phyloP scores from a whole-genome alignment of 257 asterid species.

The Marsdenia floribunda region DNA sequence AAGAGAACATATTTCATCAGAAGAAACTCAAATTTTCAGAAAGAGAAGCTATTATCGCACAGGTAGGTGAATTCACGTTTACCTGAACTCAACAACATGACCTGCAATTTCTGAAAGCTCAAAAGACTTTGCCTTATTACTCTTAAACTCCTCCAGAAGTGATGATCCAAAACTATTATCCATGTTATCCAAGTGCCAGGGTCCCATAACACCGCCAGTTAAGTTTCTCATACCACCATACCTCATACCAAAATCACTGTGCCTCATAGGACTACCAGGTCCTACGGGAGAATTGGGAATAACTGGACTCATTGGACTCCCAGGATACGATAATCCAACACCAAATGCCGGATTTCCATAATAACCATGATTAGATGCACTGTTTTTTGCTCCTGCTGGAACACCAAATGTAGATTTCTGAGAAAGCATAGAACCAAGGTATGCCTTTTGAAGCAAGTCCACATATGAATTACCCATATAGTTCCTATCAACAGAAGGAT shows the following conservation, averaged over 20 bases:
- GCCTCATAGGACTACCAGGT: constrained; percentile 85
- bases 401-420: constrained; percentile 70
- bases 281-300: constrained; percentile 59
- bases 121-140: constrained; percentile 79
- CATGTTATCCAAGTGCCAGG: constrained; percentile 79
- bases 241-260: constrained; percentile 61
- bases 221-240: constrained; percentile 62
- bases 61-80: constrained; percentile 1
- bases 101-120: constrained; percentile 90
- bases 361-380: constrained; percentile 66
- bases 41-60: neutral
- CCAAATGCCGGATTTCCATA: constrained; percentile 64
- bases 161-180: constrained; percentile 61
- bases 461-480: constrained; percentile 59
- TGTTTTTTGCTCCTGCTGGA: constrained; percentile 43
- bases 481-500: constrained; percentile 61
- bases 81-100: constrained; percentile 97
- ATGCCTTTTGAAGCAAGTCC: constrained; percentile 87
- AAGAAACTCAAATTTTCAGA: constrained; percentile 19
- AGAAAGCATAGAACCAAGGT: constrained; percentile 55
- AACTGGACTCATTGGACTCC: constrained; percentile 67
- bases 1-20: constrained; percentile 6
- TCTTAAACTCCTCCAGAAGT: constrained; percentile 89
- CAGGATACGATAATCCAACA: constrained; percentile 73
- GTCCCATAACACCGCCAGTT: constrained; percentile 65